phyloP scores from a whole-genome alignment of 805 yeast species.

The Wickerhamomyces silvicola region DNA sequence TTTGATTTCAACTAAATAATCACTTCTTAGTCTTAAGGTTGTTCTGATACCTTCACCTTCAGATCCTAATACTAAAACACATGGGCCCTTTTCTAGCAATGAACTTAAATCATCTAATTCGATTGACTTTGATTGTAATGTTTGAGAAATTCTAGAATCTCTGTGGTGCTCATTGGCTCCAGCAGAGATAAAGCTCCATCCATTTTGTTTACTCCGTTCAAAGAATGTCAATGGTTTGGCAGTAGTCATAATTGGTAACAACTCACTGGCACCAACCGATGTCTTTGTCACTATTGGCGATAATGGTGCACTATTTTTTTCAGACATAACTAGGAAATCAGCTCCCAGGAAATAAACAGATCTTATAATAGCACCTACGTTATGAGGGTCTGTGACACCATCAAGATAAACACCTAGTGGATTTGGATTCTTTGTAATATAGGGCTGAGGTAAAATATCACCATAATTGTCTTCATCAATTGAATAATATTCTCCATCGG shows the following conservation, averaged over 20 bases:
- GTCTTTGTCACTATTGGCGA: constrained; percentile 77
- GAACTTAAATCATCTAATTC: constrained; percentile 37
- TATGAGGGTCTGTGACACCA: constrained; percentile 81
- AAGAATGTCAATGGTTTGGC: constrained; percentile 59
- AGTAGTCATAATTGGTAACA: constrained; percentile 52
- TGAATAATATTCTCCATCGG: constrained; percentile 10
- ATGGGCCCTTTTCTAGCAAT: constrained; percentile 46
- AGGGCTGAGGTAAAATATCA: constrained; percentile 15
- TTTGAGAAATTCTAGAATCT: constrained; percentile 20
- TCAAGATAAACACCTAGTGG: constrained; percentile 76
- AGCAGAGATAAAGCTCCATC: constrained; percentile 71
- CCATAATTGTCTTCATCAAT: constrained; percentile 23
- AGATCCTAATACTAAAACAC: constrained; percentile 71
- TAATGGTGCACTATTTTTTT: constrained; percentile 63
- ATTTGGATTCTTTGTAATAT: constrained; percentile 21
- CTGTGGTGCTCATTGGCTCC: constrained; percentile 34
- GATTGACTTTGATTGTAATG: constrained; percentile 29
- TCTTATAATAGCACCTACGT: constrained; percentile 76
- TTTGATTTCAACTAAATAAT: constrained; percentile 31
- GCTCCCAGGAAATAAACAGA: constrained; percentile 79
- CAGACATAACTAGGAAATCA: constrained; percentile 68
- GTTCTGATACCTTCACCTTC: constrained; percentile 82
- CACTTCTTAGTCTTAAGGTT: constrained; percentile 51
- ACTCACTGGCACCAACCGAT: constrained; percentile 80
- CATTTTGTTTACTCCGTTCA: constrained; percentile 41